phyloP scores from a whole-genome alignment of 2,329 filamentous ascomycete genomes.

The Aspergillus amoenus region DNA sequence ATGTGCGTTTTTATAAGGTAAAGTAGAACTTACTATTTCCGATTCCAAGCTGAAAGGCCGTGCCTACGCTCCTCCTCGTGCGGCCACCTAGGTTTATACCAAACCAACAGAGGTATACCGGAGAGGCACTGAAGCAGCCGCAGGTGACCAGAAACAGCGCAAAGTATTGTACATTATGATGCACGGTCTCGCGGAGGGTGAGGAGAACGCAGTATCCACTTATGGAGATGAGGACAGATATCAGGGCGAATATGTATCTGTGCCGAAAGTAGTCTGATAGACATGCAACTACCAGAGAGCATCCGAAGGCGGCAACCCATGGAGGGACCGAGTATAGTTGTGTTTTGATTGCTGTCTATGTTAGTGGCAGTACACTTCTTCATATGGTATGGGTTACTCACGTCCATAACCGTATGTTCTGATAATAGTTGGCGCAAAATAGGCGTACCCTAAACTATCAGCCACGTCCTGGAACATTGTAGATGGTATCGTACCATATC shows the following conservation, averaged over 20 bases:
- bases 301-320: slow-evolving; percentile 71
- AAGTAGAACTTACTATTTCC: slow-evolving; percentile 40
- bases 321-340: slow-evolving; percentile 54
- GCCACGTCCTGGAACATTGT: neutral
- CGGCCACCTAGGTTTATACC: slow-evolving; percentile 77
- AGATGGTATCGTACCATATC: slow-evolving; percentile 52
- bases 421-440: slow-evolving; percentile 73
- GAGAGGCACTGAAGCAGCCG: slow-evolving; percentile 81
- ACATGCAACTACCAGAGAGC: slow-evolving; percentile 72
- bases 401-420: slow-evolving; percentile 60
- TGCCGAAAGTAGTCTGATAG: slow-evolving; percentile 72
- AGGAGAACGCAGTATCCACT: slow-evolving; percentile 74
- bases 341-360: slow-evolving; percentile 44
- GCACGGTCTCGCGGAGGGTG: slow-evolving; percentile 60
- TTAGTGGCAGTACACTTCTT: too few relatives aligned
- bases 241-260: slow-evolving; percentile 70
- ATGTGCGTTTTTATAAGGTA: too few relatives aligned
- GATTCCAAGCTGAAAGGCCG: slow-evolving; percentile 74
- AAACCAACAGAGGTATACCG: slow-evolving; percentile 79
- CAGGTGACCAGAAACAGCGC: slow-evolving; percentile 78
- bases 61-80: slow-evolving; percentile 66
- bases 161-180: slow-evolving; percentile 67
- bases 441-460: slow-evolving; percentile 57
- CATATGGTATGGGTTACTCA: slow-evolving; percentile 14
- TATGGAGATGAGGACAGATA: slow-evolving; percentile 67